These are phyloP conservation scores for Orychophragmus violaceus DNA, from an alignment of 345 rosid genomes.

Conservation along the genomic window DNA sequence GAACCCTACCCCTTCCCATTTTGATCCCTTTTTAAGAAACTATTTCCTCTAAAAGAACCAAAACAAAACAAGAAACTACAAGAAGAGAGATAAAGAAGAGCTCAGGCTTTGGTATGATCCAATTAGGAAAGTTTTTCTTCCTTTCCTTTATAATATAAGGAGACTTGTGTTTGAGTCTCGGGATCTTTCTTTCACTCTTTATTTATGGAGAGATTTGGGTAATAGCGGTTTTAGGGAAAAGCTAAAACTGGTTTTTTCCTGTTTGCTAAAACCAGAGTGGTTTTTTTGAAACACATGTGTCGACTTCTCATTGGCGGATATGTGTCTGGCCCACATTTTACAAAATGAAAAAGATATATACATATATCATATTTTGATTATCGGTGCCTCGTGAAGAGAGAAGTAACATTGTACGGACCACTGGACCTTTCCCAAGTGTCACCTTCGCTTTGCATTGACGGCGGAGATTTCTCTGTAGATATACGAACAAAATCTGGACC, in stretches of 20 bases:
- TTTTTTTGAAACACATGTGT: slow-evolving; percentile 13
- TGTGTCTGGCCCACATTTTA: slow-evolving; percentile 3
- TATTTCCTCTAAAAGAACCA: slow-evolving; percentile 31
- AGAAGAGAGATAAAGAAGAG: slow-evolving; percentile 19
- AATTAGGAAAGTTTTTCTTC: slow-evolving; percentile 30
- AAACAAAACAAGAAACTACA: slow-evolving; percentile 31
- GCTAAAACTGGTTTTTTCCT: slow-evolving; percentile 6
- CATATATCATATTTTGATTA: background rate
- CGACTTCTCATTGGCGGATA: slow-evolving; percentile 32
- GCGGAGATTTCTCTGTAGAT: slow-evolving; percentile 34
- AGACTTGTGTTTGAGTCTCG: slow-evolving; percentile 24
- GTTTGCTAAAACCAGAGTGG: slow-evolving; percentile 23
- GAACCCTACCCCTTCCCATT: slow-evolving; percentile 90
- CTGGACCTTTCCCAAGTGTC: slow-evolving; percentile 33
- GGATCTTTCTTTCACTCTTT: slow-evolving; percentile 23
- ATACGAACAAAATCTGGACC: slow-evolving; percentile 21
- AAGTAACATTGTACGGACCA: slow-evolving; percentile 29
- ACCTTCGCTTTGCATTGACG: slow-evolving; percentile 19
- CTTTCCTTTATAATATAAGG: slow-evolving; percentile 10
- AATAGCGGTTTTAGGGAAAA: slow-evolving; percentile 36
- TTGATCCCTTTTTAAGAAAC: background rate
- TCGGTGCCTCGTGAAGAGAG: slow-evolving; percentile 27
- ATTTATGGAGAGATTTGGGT: slow-evolving; percentile 32
- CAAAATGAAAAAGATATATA: background rate
- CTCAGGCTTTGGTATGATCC: slow-evolving; percentile 28